Base-by-base conservation (phyloP, 208 protist species). In the Leishmania martiniquensis region DNA sequence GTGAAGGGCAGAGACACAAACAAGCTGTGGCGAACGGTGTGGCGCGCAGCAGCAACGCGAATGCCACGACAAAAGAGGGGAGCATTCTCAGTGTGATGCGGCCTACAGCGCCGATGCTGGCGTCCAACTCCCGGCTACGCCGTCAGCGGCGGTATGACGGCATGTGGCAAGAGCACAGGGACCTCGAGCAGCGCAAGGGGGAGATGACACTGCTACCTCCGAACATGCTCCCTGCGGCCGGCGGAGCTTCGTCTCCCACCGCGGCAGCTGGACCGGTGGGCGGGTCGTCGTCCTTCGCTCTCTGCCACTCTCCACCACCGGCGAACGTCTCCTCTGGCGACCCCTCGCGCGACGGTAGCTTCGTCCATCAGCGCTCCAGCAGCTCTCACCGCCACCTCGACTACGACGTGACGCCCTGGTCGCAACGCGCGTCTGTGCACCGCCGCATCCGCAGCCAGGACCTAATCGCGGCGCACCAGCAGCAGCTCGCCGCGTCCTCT, bases 101-200 rank as follows among this genome's bases (percentile, higher is more conserved):
- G 15, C 29, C 51, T 17, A 82, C 75, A 4, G 83, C 70, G 54
- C 78, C 83, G 68, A 78, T 78, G 52, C 77, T 94, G 37, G 59
- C 80, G 15, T 37, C 80, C n/a, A 77, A 72, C 37, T 92, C 88
- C 15, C 90, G 90, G 34, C 83, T 94, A 12, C 67, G 75, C 45
- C 86, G 88, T n/a, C 87, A 92, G 81, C 88, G 87, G 45, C 81
- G 83, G 55, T 71, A 81, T 51, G 87, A 90, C 76, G 52, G 49
- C 25, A 67, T 57, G 55, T 86, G 80, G 78, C 87, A 90, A 62
- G 78, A 79, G 65, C 82, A 80, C 76, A 68, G 86, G 29, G 83
- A 89, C 47, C 52, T 51, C 57, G 82, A 87, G 80, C 80, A 75
- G 17, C 76, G 69, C 72, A 44, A 70, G 54, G 59, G 68, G 47